Evolutionary conservation across 768 basidiomycete species (phyloP), one percentile per base, ranked within the genome.

Genomic region (Tulasnella sp.): DNA sequence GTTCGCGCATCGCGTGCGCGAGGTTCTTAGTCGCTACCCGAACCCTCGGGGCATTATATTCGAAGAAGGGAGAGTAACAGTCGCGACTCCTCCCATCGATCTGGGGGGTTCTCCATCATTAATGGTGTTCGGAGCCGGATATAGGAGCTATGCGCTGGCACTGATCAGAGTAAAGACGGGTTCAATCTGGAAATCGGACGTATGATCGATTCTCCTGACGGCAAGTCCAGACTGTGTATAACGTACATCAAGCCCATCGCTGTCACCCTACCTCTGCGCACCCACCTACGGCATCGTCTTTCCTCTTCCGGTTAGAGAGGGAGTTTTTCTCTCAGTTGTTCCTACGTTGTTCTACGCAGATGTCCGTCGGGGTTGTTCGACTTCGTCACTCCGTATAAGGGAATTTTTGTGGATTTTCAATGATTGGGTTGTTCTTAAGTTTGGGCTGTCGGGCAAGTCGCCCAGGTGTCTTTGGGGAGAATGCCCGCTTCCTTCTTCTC

Each of bases 51-150:
- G 36, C 62, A 34, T 68, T 34, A 68, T 44, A 18, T 68, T 36
- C 62, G 62, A 68, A 27, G 62, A n/a, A 16, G 31, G 62, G n/a
- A n/a, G n/a, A n/a, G n/a, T n/a, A n/a, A 27, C 34, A 31, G 62
- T 68, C 62, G 62, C 62, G 62, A 68, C 62, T 34, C 21, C 31
- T 6, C 34, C 62, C 62, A 68, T 68, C 62, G 62, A 68, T 68
- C 62, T n/a, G n/a, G n/a, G 62, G 24, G 52, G 52, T 12, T 44
- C 52, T 24, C 8, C 21, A 52, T 52, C 52, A 52, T 18, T 18
- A 44, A 52, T 52, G 52, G 24, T 31, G 62, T 68, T 68, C 62
- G 62, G 62, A 68, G 62, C 62, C 62, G 62, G 62, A 68, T 68
- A 36, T 8, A 36, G 31, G 62, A 68, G 34, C 62, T 68, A 27